Evolutionary conservation across 129 eudicot genomes (phyloP).

Genomic region (Artemisia argyi): DNA sequence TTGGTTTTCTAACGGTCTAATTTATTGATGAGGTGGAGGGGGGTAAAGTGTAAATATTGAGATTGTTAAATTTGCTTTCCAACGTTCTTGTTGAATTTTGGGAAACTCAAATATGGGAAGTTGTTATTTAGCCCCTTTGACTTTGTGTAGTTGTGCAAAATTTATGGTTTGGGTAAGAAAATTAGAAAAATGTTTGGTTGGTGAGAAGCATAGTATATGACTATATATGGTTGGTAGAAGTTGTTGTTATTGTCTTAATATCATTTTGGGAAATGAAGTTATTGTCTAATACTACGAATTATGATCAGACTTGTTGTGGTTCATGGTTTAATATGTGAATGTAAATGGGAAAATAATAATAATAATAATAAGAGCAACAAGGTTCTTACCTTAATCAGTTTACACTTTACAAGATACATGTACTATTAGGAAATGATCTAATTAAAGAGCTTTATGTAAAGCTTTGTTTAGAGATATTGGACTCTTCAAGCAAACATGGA

Average conservation of each 20-base stretch:
- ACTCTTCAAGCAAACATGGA: no score
- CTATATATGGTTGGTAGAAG: constrained; percentile 4
- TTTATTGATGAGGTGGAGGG: constrained; percentile 32
- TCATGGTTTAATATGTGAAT: not conserved
- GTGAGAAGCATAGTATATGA: not conserved
- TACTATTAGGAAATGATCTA: not conserved
- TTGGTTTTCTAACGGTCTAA: constrained; percentile 75
- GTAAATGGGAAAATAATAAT: not conserved
- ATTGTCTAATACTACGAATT: not conserved
- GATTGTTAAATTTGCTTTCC: constrained; percentile 28
- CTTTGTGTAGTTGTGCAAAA: not conserved
- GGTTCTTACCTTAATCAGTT: not conserved
- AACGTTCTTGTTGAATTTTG: constrained; percentile 69
- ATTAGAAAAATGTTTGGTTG: not conserved
- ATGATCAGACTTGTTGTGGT: not conserved
- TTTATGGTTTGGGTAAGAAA: not conserved
- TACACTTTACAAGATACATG: not conserved
- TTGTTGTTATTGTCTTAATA: not conserved
- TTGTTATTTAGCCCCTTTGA: constrained; percentile 19
- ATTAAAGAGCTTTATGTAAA: not conserved
- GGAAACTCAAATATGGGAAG: constrained; percentile 6
- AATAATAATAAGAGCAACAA: not conserved
- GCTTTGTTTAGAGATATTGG: not conserved
- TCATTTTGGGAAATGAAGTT: not conserved
- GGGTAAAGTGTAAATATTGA: constrained; percentile 26